phyloP scores from a whole-genome alignment of 1,139 yeast genomes.

The Hansenula lynferdii region DNA sequence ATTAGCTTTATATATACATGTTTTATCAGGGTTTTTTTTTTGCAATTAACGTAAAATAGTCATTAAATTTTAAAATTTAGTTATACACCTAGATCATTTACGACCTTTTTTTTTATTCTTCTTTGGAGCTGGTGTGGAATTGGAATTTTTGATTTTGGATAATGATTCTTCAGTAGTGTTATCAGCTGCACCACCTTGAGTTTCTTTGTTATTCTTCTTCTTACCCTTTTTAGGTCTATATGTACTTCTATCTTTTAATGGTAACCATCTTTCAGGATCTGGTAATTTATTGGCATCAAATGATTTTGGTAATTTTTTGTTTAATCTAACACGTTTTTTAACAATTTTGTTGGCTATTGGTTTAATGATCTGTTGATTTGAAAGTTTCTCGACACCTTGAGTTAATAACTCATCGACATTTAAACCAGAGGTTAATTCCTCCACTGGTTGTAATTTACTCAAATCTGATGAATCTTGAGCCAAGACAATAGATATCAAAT shows the following conservation, averaged over 20 bases:
- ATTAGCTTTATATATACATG: neutral
- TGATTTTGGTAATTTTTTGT: conserved; percentile 36
- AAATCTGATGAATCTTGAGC: conserved; percentile 6
- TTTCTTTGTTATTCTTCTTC: conserved; percentile 50
- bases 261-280: conserved; percentile 86
- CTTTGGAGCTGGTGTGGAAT: conserved; percentile 5
- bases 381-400: conserved; percentile 34
- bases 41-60: neutral
- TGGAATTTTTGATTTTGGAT: conserved; percentile 11
- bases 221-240: conserved; percentile 64
- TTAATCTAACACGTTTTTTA: conserved; percentile 31
- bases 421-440: conserved; percentile 35
- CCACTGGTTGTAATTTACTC: conserved; percentile 13
- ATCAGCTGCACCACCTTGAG: conserved; percentile 73
- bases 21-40: neutral
- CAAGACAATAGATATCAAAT: conserved; percentile 26
- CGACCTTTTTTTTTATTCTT: conserved; percentile 27
- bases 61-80: conserved; percentile 1
- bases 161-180: conserved; percentile 40
- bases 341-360: conserved; percentile 16
- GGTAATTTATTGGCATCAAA: conserved; percentile 35
- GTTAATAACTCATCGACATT: conserved; percentile 35
- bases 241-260: conserved; percentile 77
- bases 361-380: conserved; percentile 18
- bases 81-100: conserved; percentile 17